These are phyloP conservation scores for Aspergillus tamarii DNA, from an alignment of 2,329 filamentous ascomycete species.

Conservation along the genomic window DNA sequence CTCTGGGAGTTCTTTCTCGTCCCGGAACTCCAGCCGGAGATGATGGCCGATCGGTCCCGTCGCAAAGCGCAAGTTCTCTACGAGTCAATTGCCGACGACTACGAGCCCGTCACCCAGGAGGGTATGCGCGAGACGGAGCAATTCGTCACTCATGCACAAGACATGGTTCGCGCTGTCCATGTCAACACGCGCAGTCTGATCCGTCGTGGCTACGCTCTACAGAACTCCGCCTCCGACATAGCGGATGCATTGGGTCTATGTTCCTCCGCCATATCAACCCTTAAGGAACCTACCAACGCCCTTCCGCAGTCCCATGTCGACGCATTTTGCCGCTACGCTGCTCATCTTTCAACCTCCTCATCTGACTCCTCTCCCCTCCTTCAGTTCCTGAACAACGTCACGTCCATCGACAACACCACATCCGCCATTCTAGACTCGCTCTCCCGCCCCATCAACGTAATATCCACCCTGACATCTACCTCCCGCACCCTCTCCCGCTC, in stretches of 20 bases:
- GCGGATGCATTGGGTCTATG: conserved; percentile 47
- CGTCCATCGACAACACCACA: conserved; percentile 82
- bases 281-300: conserved; percentile 58
- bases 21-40: conserved; percentile 85
- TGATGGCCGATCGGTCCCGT: conserved; percentile 85
- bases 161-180: conserved; percentile 84
- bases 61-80: conserved; percentile 81
- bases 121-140: conserved; percentile 88
- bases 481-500: conserved; percentile 78
- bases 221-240: conserved; percentile 60
- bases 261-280: conserved; percentile 53
- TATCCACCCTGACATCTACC: conserved; percentile 72
- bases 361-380: conserved; percentile 72
- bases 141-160: conserved; percentile 87
- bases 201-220: conserved; percentile 74
- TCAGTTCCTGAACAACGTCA: conserved; percentile 73
- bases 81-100: conserved; percentile 88
- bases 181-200: conserved; percentile 81
- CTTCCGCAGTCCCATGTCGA: conserved; percentile 69
- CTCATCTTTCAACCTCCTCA: conserved; percentile 62
- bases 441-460: conserved; percentile 75
- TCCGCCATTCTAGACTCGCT: conserved; percentile 79
- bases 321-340: conserved; percentile 74
- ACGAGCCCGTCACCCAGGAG: conserved; percentile 70
- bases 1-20: conserved; percentile 99